Conservation (phyloP, 805 yeast species). For the Scheffersomyces amazonensis region DNA sequence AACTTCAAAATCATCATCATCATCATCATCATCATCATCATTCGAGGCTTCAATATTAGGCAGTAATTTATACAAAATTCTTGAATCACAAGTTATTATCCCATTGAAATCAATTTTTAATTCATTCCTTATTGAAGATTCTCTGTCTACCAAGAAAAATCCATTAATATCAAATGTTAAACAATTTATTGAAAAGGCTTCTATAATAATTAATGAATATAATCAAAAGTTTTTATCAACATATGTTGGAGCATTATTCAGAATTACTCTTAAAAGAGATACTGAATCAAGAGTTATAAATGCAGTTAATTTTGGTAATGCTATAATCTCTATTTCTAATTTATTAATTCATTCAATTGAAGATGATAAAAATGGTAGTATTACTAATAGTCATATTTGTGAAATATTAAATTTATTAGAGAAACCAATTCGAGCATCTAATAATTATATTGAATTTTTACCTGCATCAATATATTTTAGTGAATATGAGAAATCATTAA, state of each 20-base stretch:
- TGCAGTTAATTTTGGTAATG: conserved; percentile 57
- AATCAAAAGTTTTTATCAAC: conserved; percentile 27
- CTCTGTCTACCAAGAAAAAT: background rate
- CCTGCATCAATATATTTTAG: conserved; percentile 48
- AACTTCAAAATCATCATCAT: background rate
- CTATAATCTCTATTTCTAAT: conserved; percentile 59
- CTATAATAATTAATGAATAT: conserved; percentile 10
- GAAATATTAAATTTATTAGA: conserved; percentile 61
- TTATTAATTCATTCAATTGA: conserved; percentile 57
- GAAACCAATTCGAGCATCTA: conserved; percentile 46
- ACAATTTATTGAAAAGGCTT: background rate
- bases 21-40: background rate
- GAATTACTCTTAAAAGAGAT: conserved; percentile 45
- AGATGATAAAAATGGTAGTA: conserved; percentile 58
- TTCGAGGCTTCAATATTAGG: background rate
- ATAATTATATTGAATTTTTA: conserved; percentile 32
- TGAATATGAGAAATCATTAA: conserved; percentile 16
- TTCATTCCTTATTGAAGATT: background rate
- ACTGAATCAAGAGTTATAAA: conserved; percentile 60
- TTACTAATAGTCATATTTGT: conserved; percentile 50
- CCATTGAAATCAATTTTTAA: conserved; percentile 9
- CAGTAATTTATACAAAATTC: conserved; percentile 4
- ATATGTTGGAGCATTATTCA: conserved; percentile 29
- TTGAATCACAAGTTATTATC: conserved; percentile 11
- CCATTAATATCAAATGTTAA: background rate